Evolutionary conservation across 139 green algal genomes (phyloP), one percentile per base, ranked within the genome.

Genomic region (Chlamydomonas incerta): DNA sequence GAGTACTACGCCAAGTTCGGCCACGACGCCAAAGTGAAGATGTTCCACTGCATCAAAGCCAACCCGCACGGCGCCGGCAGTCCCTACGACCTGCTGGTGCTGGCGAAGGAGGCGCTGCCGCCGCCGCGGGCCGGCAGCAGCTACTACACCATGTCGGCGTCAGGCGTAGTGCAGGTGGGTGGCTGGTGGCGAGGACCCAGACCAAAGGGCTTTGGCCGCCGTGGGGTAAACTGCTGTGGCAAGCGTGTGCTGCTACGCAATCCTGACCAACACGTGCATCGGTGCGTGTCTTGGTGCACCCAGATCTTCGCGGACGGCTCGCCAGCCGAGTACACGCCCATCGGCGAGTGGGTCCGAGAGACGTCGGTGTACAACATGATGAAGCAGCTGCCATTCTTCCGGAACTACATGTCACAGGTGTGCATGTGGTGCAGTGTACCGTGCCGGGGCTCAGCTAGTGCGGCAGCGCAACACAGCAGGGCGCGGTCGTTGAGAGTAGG

Each of bases 301-400:
- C 80, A 88, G 74, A 87, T 90, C 85, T 91, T 70, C 24, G 80
- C 68, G 31, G 79, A 87, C 58, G 86, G 83, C 33, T 76, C 74
- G 0, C 74, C 81, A 0, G 87, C 90, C 17, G 90, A 93, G 88
- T 93, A 92, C 84, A 93, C 87, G 18, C 87, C 90, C 31, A 85
- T 93, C 34, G 87, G 90, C 14, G 86, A 93, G 75, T 94, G 91
- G 91, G 87, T 94, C 2, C 85, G 89, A 5, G 91, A 94, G 89
- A 87, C 87, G 33, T 88, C 75, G 26, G 83, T 90, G 47, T 94
- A 89, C 85, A 93, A 93, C 84, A 90, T 93, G 82, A 94, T 94
- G 89, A 89, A 89, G 86, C 82, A 93, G 89, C 86, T 94, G 70
- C 77, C 72, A 28, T 91, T 94, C 83, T 94, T 93, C 85, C 67